A percentile compares a stretch with the other conserved stretches of the same genome.
phyloP scores from a whole-genome alignment of 2,329 filamentous ascomycete genomes.

The Saccharata proteae region DNA sequence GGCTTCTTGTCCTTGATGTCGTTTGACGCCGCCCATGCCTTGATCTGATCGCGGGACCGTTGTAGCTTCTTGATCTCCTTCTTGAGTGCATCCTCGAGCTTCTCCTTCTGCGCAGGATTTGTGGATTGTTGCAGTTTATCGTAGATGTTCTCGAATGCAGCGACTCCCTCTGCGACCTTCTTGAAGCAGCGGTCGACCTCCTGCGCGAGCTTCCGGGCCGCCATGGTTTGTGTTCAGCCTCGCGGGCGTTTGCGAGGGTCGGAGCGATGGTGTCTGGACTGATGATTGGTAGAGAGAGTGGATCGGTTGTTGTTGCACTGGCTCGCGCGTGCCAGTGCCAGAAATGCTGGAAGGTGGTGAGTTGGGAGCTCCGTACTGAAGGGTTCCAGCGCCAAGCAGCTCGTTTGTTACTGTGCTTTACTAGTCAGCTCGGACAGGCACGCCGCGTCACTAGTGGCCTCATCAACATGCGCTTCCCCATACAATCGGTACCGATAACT shows the following conservation, averaged over 20 bases:
- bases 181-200: slow-evolving; percentile 99
- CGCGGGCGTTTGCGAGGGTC: slow-evolving; percentile 13
- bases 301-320: background rate
- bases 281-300: background rate
- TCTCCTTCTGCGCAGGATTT: slow-evolving; percentile 93
- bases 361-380: no score
- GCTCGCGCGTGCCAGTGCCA: background rate
- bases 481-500: no score
- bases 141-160: slow-evolving; percentile 87
- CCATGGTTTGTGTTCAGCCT: slow-evolving; percentile 51
- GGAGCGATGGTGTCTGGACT: background rate
- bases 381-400: no score
- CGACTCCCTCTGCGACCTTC: slow-evolving; percentile 86
- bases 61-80: slow-evolving; percentile 99
- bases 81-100: slow-evolving; percentile 94
- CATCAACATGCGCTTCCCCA: no score
- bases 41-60: slow-evolving; percentile 94
- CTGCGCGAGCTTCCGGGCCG: slow-evolving; percentile 89
- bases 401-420: no score
- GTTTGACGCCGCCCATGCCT: slow-evolving; percentile 96
- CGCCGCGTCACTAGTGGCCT: no score
- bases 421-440: no score
- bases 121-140: slow-evolving; percentile 92
- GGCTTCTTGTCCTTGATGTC: slow-evolving; percentile 99
- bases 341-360: no score